phyloP scores from a whole-genome alignment of 768 basidiomycete genomes.

The Leccinum longicurvipes region DNA sequence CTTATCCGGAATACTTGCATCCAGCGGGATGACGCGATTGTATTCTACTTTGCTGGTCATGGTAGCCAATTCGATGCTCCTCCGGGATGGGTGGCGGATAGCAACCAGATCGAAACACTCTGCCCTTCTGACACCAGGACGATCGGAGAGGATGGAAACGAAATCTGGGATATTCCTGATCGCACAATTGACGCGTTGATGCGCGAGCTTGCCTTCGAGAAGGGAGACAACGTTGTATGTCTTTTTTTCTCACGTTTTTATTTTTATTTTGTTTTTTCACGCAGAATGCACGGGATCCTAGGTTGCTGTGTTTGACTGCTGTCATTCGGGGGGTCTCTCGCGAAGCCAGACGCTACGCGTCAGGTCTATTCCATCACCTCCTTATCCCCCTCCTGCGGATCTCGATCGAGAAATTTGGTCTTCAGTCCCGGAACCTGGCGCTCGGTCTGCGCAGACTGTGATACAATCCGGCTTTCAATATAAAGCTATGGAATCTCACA shows the following conservation, averaged over 20 bases:
- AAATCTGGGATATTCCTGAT: conserved; percentile 14
- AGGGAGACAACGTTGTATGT: conserved; percentile 20
- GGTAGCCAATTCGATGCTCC: conserved; percentile 9
- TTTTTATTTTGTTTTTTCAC: not conserved
- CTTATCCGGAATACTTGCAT: conserved; percentile 7
- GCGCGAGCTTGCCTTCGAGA: conserved; percentile 14
- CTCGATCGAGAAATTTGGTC: conserved; percentile 9
- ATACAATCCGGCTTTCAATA: conserved; percentile 11
- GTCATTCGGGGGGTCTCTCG: conserved; percentile 19
- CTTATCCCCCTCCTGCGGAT: conserved; percentile 12
- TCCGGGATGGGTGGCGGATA: conserved; percentile 17
- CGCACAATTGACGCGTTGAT: conserved; percentile 11
- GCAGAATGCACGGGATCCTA: not conserved
- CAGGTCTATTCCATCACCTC: conserved; percentile 11
- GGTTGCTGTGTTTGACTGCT: conserved; percentile 20
- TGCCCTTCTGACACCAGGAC: conserved; percentile 13
- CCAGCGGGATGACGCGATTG: conserved; percentile 13
- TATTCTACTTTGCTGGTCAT: conserved; percentile 21
- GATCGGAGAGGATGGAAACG: not conserved
- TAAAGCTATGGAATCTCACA: conserved; percentile 18
- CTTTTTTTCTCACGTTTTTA: not conserved
- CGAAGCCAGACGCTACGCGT: conserved; percentile 1
- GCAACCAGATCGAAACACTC: conserved; percentile 11
- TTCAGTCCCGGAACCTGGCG: not conserved
- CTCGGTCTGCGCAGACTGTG: conserved; percentile 9